phyloP scores from a whole-genome alignment of 345 rosid species.

The Moricandia arvensis region DNA sequence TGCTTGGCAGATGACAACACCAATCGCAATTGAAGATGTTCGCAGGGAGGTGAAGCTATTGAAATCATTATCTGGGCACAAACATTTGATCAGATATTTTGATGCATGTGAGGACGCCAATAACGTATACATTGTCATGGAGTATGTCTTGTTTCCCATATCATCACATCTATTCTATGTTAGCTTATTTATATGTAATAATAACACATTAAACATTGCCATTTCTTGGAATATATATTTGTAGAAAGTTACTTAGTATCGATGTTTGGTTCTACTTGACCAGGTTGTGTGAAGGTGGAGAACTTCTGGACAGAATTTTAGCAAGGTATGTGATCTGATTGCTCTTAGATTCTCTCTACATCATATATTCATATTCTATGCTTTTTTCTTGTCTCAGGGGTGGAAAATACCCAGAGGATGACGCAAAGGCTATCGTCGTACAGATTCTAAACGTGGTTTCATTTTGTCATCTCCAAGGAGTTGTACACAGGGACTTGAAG shows the following conservation, averaged over 20 bases:
- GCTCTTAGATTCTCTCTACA: neutral
- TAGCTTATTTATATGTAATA: slow-evolving; percentile 7
- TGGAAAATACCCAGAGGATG: slow-evolving; percentile 78
- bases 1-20: slow-evolving; percentile 79
- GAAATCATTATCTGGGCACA: slow-evolving; percentile 76
- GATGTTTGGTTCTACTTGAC: slow-evolving; percentile 22
- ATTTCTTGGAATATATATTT: slow-evolving; percentile 1
- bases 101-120: slow-evolving; percentile 88
- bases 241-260: neutral
- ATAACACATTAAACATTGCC: neutral
- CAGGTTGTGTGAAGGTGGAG: slow-evolving; percentile 89
- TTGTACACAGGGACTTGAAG: slow-evolving; percentile 79
- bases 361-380: neutral
- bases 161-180: slow-evolving; percentile 3
- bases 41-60: slow-evolving; percentile 83
- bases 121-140: slow-evolving; percentile 90
- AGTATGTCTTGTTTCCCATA: slow-evolving; percentile 57
- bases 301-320: slow-evolving; percentile 80
- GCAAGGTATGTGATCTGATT: slow-evolving; percentile 42
- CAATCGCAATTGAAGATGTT: slow-evolving; percentile 86
- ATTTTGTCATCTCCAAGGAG: slow-evolving; percentile 93
- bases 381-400: slow-evolving; percentile 45
- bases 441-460: slow-evolving; percentile 76
- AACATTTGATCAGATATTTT: slow-evolving; percentile 62
- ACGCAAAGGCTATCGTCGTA: slow-evolving; percentile 66